These are phyloP conservation scores for Rhododendron vialii DNA, from an alignment of 148 eudicot species.

Conservation along the genomic window DNA sequence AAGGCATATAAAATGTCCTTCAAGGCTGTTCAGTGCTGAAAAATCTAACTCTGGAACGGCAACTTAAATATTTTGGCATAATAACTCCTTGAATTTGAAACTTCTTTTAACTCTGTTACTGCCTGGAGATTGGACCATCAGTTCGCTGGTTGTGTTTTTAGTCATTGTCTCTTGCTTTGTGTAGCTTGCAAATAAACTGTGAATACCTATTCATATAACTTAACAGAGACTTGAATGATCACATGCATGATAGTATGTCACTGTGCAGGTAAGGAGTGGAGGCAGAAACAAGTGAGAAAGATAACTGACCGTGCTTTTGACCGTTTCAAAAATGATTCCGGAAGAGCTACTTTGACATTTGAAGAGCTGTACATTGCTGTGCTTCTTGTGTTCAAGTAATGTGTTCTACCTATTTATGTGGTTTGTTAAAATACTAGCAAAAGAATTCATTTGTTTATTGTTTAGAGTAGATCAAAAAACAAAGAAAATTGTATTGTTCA, in stretches of 20 bases:
- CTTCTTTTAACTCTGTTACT: background rate
- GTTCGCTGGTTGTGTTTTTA: background rate
- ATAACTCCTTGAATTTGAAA: background rate
- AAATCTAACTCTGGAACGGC: background rate
- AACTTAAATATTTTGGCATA: background rate
- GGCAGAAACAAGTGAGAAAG: conserved; percentile 55
- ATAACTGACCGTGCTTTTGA: conserved; percentile 72
- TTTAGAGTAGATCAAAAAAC: background rate
- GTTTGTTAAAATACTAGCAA: background rate
- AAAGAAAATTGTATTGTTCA: background rate
- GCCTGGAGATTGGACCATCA: background rate
- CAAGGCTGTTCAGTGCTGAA: background rate
- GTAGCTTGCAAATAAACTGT: background rate
- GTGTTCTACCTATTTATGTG: conserved; percentile 1
- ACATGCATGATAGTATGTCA: background rate
- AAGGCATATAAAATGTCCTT: background rate
- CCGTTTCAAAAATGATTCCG: conserved; percentile 50
- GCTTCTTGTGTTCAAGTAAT: conserved; percentile 83
- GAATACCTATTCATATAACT: background rate
- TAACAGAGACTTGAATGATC: background rate
- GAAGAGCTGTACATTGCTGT: conserved; percentile 87
- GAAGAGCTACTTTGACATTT: conserved; percentile 47
- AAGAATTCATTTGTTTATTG: background rate
- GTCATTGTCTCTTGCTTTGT: background rate
- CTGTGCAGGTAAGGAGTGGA: conserved; percentile 76